Conservation (phyloP, 108 stramenopile species). For the Pseudonitzschia multiseries region DNA sequence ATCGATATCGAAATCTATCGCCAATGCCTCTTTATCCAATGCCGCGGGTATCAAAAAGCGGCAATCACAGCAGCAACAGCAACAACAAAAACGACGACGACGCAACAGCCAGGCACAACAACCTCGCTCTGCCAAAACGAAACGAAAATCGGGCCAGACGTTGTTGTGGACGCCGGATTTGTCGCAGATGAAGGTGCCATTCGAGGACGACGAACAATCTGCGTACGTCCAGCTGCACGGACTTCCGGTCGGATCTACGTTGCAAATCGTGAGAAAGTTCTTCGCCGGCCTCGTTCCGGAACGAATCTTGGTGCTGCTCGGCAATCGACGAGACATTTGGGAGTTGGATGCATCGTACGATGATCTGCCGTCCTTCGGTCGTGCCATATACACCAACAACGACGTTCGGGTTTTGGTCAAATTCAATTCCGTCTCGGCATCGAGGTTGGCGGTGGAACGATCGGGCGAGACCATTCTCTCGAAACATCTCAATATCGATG, state of each 20-base stretch:
- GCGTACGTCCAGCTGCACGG: slow-evolving; percentile 67
- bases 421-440: slow-evolving; percentile 53
- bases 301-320: slow-evolving; percentile 52
- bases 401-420: slow-evolving; percentile 59
- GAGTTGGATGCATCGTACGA: slow-evolving; percentile 49
- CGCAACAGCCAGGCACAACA: neutral
- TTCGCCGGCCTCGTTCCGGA: slow-evolving; percentile 70
- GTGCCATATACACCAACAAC: slow-evolving; percentile 11
- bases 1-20: neutral
- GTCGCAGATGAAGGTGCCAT: slow-evolving; percentile 27
- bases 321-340: slow-evolving; percentile 29
- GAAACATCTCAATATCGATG: neutral
- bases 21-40: neutral
- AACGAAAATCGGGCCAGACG: slow-evolving; percentile 6
- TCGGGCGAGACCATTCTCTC: slow-evolving; percentile 59
- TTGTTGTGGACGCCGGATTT: slow-evolving; percentile 46
- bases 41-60: neutral
- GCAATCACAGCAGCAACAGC: too few relatives aligned
- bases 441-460: slow-evolving; percentile 62
- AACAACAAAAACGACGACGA: too few relatives aligned
- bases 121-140: slow-evolving; percentile 9
- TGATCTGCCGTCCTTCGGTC: slow-evolving; percentile 10
- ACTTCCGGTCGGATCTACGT: slow-evolving; percentile 53
- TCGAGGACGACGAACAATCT: slow-evolving; percentile 50
- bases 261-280: slow-evolving; percentile 59